These are phyloP conservation scores for Trichoderma simmonsii DNA, from an alignment of 2,329 filamentous ascomycete genomes.

Conservation along the genomic window DNA sequence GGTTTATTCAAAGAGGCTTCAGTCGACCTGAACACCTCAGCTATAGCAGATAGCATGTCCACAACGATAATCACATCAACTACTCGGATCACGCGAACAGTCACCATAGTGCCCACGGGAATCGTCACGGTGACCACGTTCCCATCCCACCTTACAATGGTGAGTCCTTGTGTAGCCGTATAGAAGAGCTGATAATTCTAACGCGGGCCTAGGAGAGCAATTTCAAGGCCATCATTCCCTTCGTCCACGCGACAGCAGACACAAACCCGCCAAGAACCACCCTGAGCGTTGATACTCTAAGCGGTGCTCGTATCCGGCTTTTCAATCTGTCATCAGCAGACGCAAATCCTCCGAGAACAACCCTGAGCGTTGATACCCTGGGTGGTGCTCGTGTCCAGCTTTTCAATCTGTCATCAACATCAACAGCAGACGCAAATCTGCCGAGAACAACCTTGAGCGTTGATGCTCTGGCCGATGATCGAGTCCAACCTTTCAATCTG, in stretches of 20 bases:
- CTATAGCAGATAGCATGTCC: background rate
- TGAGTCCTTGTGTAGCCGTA: background rate
- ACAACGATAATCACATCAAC: conserved; percentile 8
- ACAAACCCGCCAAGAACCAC: background rate
- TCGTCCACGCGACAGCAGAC: background rate
- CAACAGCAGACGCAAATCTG: too few species aligned
- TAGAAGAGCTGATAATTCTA: background rate
- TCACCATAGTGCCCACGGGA: background rate
- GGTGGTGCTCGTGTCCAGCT: background rate
- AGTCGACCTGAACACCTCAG: background rate
- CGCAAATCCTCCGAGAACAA: too few species aligned
- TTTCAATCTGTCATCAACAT: background rate
- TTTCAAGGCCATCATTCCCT: background rate
- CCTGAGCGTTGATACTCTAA: too few species aligned
- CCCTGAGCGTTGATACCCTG: too few species aligned
- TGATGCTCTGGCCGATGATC: background rate
- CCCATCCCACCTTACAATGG: background rate
- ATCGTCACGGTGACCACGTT: background rate
- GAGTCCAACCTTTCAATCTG: background rate
- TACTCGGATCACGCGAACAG: background rate
- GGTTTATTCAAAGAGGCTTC: background rate
- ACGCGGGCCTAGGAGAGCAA: background rate
- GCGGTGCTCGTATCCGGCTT: background rate
- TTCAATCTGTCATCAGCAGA: background rate
- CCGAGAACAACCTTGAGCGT: too few species aligned